Percentiles rank a stretch among this genome's conserved stretches.
Evolutionary conservation across 2,329 filamentous ascomycete genomes (phyloP).

Genomic region (Arthrobotrys megalospora): DNA sequence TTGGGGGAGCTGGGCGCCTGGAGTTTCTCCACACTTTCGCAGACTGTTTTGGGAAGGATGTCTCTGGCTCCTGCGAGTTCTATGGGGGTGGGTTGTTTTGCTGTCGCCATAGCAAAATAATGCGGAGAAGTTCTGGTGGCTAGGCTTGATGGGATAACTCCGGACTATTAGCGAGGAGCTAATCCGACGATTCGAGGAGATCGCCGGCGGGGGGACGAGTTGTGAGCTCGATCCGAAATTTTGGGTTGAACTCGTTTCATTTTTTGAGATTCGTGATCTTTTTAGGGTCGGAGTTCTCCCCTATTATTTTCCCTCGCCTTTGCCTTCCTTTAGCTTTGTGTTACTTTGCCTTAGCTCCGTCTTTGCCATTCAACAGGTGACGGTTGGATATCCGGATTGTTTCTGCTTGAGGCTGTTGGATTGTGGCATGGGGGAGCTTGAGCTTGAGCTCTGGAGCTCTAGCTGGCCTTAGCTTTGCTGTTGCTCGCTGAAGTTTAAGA

Average conservation of each 20-base stretch:
- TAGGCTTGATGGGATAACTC: slow-evolving; percentile 48
- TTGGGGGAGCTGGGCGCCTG: slow-evolving; percentile 15
- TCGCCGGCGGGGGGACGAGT: not conserved
- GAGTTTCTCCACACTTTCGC: slow-evolving; percentile 10
- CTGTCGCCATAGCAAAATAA: not conserved
- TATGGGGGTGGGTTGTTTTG: slow-evolving; percentile 3
- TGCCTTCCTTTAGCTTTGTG: not conserved
- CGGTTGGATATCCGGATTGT: slow-evolving; percentile 5
- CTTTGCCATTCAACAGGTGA: slow-evolving; percentile 1
- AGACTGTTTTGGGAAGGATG: slow-evolving; percentile 13
- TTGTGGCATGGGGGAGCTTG: slow-evolving; percentile 1
- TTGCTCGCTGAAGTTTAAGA: slow-evolving; percentile 2
- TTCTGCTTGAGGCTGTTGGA: not conserved
- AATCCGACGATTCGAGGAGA: slow-evolving; percentile 10
- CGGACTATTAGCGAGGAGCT: slow-evolving; percentile 36
- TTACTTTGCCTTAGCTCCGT: not conserved
- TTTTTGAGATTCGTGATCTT: slow-evolving; percentile 10
- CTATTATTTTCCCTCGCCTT: not conserved
- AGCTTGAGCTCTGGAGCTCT: slow-evolving; percentile 27
- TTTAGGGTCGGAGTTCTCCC: slow-evolving; percentile 13
- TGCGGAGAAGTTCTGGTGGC: slow-evolving; percentile 13
- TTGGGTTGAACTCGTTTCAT: slow-evolving; percentile 1
- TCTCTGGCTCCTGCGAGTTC: slow-evolving; percentile 2
- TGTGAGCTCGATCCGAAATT: slow-evolving; percentile 4
- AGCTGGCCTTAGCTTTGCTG: not conserved